These are phyloP conservation scores for Kregervanrija fluxuum DNA, from an alignment of 805 yeast species.

Conservation along the genomic window DNA sequence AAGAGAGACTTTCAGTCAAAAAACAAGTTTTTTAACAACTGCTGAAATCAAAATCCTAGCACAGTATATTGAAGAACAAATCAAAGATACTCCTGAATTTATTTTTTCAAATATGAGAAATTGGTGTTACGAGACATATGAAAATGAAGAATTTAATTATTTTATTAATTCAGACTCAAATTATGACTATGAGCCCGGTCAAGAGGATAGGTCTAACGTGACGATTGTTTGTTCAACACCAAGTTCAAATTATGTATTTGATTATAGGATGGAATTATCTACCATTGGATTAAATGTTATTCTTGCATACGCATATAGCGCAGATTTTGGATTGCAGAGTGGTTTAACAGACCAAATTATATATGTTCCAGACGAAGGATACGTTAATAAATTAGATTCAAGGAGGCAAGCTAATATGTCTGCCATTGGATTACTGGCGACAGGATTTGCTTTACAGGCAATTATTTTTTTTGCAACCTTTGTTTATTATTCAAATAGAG, in stretches of 20 bases:
- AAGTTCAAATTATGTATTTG: conserved; percentile 28
- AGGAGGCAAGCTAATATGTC: conserved; percentile 19
- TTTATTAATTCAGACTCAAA: conserved; percentile 1
- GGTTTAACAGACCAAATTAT: neutral
- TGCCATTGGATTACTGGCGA: conserved; percentile 24
- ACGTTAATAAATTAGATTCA: conserved; percentile 15
- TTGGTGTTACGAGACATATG: conserved; percentile 40
- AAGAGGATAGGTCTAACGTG: neutral
- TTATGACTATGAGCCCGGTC: neutral
- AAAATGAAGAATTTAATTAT: conserved; percentile 7
- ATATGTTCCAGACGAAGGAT: conserved; percentile 21
- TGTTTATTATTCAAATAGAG: conserved; percentile 32
- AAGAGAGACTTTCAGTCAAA: conserved; percentile 18
- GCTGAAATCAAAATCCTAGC: conserved; percentile 41
- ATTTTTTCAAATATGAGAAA: conserved; percentile 33
- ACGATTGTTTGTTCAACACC: conserved; percentile 14
- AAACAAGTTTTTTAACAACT: conserved; percentile 34
- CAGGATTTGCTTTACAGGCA: conserved; percentile 25
- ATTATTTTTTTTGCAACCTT: conserved; percentile 25
- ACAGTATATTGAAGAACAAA: conserved; percentile 39
- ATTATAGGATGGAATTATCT: conserved; percentile 36
- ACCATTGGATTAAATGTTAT: conserved; percentile 36
- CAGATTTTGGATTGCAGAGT: conserved; percentile 1
- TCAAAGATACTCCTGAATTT: conserved; percentile 42
- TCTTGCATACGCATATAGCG: conserved; percentile 39